Evolutionary conservation across 2,329 filamentous ascomycete species (phyloP), one percentile per base, ranked within the genome.

Genomic region (Neofusicoccum ribis): DNA sequence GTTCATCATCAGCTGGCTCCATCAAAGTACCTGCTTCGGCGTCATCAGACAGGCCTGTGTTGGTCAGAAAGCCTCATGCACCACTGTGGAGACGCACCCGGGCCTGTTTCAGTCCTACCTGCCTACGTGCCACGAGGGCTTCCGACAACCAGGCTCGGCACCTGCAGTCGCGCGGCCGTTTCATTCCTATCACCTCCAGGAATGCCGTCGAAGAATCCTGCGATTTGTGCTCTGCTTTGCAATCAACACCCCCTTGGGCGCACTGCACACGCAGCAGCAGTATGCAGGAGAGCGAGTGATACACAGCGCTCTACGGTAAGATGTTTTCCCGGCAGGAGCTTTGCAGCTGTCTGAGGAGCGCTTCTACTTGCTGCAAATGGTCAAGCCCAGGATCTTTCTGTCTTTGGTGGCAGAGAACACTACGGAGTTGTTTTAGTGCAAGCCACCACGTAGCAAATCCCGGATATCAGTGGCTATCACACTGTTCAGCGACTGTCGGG

Each of bases 121-220:
- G n/a, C 56, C 27, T 23, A 34, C n/a, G 43, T 60, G 56, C 56
- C 56, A 60, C 56, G 56, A 60, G 56, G 56, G n/a, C 6, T 31
- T 23, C 56, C 56, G 31, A 31, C 27, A 46, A 47, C 56, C 56
- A 14, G 56, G 56, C 3, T 60, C n/a, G 9, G 56, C 47, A 36
- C 56, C 56, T 60, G 56, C 56, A 60, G 41, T 47, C 31, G 43
- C 43, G 41, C 43, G 56, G 17, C 56, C 56, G 56, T 60, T 60
- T 60, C 56, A 47, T 60, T 60, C 14, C 14, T 27, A 20, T 23
- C 5, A 37, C 56, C 8, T 15, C 41, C 11, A 36, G 56, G 43
- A 60, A 60, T 47, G 56, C 41, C 7, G 12, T n/a, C 12, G 15
- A 20, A 46, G 9, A 43, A 34, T 59, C 17, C 15, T 46, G 15